Percentiles rank a stretch among this genome's conserved stretches.
Conservation (phyloP, 768 basidiomycete genomes). For the Cystofilobasidium macerans region DNA sequence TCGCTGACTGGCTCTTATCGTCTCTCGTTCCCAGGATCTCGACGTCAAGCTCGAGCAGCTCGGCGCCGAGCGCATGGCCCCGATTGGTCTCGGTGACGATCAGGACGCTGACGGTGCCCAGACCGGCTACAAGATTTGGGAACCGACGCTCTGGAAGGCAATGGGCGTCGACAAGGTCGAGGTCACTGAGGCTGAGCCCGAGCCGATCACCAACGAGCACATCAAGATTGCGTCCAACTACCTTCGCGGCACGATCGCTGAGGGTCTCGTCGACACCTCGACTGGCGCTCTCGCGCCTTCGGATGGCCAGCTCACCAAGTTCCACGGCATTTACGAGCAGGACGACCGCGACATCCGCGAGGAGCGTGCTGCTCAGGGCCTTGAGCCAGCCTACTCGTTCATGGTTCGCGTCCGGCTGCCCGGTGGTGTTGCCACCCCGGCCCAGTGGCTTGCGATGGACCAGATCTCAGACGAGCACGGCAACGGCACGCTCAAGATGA, state of each 20-base stretch:
- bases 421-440: slow-evolving; percentile 80
- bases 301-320: slow-evolving; percentile 93
- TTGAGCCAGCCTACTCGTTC: slow-evolving; percentile 91
- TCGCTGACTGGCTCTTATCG: not conserved
- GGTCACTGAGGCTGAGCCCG: slow-evolving; percentile 82
- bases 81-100: slow-evolving; percentile 81
- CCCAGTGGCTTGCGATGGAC: slow-evolving; percentile 93
- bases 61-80: slow-evolving; percentile 62
- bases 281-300: slow-evolving; percentile 85
- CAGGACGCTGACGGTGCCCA: slow-evolving; percentile 92
- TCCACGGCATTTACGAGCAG: slow-evolving; percentile 46
- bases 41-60: slow-evolving; percentile 65
- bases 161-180: slow-evolving; percentile 82
- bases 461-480: slow-evolving; percentile 93
- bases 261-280: slow-evolving; percentile 71
- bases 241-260: slow-evolving; percentile 85
- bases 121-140: slow-evolving; percentile 96
- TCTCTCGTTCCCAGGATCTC: slow-evolving; percentile 46
- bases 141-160: slow-evolving; percentile 82
- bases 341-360: slow-evolving; percentile 98
- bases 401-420: slow-evolving; percentile 98
- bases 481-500: slow-evolving; percentile 88
- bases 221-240: slow-evolving; percentile 94
- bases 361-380: slow-evolving; percentile 79
- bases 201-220: slow-evolving; percentile 96